Evolutionary conservation across 2,329 filamentous ascomycete genomes (phyloP).

Genomic region (Pseudonectria buxi): DNA sequence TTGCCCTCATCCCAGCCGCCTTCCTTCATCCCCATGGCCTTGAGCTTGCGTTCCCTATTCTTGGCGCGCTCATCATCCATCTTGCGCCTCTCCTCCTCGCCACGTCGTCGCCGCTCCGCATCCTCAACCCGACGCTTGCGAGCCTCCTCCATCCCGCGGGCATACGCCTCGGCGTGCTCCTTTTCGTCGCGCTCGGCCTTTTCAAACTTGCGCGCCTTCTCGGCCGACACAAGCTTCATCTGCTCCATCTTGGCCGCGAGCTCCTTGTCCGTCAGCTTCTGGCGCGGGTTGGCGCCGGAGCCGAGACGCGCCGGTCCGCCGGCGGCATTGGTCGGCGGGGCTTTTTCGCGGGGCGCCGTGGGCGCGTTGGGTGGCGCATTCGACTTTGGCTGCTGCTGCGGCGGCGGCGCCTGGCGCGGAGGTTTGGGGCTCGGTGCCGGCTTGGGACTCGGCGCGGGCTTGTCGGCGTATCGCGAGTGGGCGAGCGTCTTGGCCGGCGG

Average conservation of each 20-base stretch:
- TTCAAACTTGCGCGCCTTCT: conserved; percentile 54
- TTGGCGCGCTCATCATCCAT: conserved; percentile 54
- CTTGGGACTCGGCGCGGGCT: conserved; percentile 12
- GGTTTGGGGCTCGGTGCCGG: not conserved
- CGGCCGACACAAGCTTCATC: conserved; percentile 52
- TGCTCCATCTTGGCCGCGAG: conserved; percentile 53
- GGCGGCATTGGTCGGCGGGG: conserved; percentile 24
- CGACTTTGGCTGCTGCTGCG: conserved; percentile 11
- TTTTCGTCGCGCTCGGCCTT: conserved; percentile 51
- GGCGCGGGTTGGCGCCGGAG: conserved; percentile 52
- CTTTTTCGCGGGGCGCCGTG: conserved; percentile 24
- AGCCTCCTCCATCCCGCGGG: conserved; percentile 50
- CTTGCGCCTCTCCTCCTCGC: conserved; percentile 44
- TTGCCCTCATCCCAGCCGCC: conserved; percentile 56
- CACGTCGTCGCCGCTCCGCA: conserved; percentile 42
- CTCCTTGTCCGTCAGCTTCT: conserved; percentile 53
- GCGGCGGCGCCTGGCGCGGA: conserved; percentile 4
- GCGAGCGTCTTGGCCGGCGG: conserved; percentile 21
- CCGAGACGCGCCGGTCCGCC: conserved; percentile 38
- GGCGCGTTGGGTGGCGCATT: conserved; percentile 26
- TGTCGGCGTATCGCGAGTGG: conserved; percentile 28
- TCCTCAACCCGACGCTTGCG: conserved; percentile 45
- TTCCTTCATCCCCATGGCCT: conserved; percentile 48
- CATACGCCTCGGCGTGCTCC: conserved; percentile 47
- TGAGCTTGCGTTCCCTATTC: conserved; percentile 55